phyloP scores from a whole-genome alignment of 2,329 filamentous ascomycete genomes.

The Claviceps sp. region DNA sequence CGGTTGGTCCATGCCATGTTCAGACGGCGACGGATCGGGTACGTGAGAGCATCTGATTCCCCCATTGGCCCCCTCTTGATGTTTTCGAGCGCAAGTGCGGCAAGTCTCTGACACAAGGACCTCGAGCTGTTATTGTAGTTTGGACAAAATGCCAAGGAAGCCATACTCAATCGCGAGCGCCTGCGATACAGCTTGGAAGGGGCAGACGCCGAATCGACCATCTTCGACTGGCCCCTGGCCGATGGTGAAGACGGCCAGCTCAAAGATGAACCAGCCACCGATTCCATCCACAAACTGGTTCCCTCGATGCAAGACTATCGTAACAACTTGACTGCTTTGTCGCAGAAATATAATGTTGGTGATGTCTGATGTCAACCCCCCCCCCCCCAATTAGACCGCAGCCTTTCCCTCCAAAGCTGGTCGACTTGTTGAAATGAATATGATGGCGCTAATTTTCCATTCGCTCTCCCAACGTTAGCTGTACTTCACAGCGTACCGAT shows the following conservation, averaged over 20 bases:
- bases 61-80: not conserved
- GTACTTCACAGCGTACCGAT: conserved; percentile 46
- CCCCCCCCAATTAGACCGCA: no score
- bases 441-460: conserved; percentile 3
- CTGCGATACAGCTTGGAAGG: conserved; percentile 5
- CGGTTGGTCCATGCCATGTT: conserved; percentile 23
- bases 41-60: conserved; percentile 6
- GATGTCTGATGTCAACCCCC: not conserved
- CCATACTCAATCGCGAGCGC: conserved; percentile 23
- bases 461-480: conserved; percentile 24
- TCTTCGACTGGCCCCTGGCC: conserved; percentile 15
- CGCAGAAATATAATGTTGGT: conserved; percentile 40
- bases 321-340: conserved; percentile 45
- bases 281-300: conserved; percentile 17
- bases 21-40: conserved; percentile 26
- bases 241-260: conserved; percentile 11
- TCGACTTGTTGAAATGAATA: not conserved
- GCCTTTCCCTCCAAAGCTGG: no score
- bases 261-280: conserved; percentile 4
- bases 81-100: not conserved
- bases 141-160: conserved; percentile 19
- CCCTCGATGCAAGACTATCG: conserved; percentile 27
- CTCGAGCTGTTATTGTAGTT: conserved; percentile 15
- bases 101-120: not conserved
- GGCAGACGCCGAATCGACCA: conserved; percentile 10